These are phyloP conservation scores for Colletotrichum orchidophilum DNA, from an alignment of 2,329 filamentous ascomycete species.

Conservation along the genomic window DNA sequence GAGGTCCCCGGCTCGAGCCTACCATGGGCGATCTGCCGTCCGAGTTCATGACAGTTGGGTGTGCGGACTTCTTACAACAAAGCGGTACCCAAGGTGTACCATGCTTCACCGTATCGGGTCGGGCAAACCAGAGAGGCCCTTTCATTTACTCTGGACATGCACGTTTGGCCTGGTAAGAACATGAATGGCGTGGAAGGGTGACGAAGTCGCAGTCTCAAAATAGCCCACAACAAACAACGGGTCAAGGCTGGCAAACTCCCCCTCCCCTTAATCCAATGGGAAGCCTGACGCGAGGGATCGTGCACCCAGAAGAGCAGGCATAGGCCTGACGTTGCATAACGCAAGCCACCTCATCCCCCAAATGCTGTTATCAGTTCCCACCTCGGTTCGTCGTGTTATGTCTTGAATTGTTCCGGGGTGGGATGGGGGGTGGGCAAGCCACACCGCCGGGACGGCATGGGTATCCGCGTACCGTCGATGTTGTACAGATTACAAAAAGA, in stretches of 20 bases:
- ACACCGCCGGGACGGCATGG: background rate
- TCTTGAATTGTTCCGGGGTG: constrained; percentile 3
- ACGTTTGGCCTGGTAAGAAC: background rate
- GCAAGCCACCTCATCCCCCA: constrained; percentile 2
- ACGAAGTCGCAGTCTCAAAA: constrained; percentile 25
- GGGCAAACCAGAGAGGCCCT: background rate
- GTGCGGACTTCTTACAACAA: background rate
- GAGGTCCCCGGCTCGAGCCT: constrained; percentile 4
- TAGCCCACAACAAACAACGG: constrained; percentile 27
- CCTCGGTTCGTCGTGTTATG: background rate
- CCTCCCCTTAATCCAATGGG: background rate
- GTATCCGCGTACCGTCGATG: background rate
- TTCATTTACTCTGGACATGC: constrained; percentile 29
- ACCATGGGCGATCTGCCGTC: constrained; percentile 20
- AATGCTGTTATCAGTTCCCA: background rate
- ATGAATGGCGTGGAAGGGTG: background rate
- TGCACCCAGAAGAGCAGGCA: constrained; percentile 10
- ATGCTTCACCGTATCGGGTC: constrained; percentile 5
- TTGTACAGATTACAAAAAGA: background rate
- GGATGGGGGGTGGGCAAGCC: constrained; percentile 5
- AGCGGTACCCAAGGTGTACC: constrained; percentile 15
- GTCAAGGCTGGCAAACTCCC: background rate
- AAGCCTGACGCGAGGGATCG: constrained; percentile 27
- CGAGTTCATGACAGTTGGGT: background rate
- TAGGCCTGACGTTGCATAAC: background rate